Base-by-base conservation (phyloP, 257 asterid genomes). In the Petunia axillaris region DNA sequence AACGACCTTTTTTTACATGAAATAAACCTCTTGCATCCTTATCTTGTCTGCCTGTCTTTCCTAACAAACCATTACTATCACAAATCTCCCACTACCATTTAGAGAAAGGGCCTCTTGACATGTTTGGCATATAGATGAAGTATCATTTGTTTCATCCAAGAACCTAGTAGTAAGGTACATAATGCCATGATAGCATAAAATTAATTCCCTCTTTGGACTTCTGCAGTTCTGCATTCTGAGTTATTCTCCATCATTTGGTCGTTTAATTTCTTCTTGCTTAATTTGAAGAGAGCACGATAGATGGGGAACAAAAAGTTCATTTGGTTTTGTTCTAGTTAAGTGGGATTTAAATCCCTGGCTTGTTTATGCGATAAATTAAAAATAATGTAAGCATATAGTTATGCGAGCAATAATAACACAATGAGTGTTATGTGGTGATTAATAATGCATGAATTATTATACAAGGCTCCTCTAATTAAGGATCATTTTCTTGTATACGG, bases 1-100 rank as follows among this genome's bases (percentile, higher is more conserved):
- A 59, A 64, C 65, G 55, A 53, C 78, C 64, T 37, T 36, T 79
- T 76, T 15, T 54, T 25, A 68, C 59, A 75, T 57, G 65, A 43
- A 77, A 8, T 57, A 48, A 71, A 46, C 13, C 40, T 71, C 68
- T 36, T 10, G 39, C 3, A 3, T 57, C 41, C 58, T 55, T 6
- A 11, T 41, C 40, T 16, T 40, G 16, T 50, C 40, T 76, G 55
- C 38, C 15, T 6, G 38, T 8, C 46, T 8, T 39, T 53, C 37
- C 40, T 76, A 8, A 38, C 76, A 55, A 8, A 8, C 14, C 15
- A 55, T 8, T 8, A 55, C 15, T 55, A n/a, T 55, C 60, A 55
- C 14, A 10, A 55, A 55, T 55, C 60, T n/a, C 15, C 15, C 0
- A 55, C 14, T 5, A 13, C 36, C 41, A 9, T 64, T 35, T 39